Evolutionary conservation across 148 eudicot genomes (phyloP).

Genomic region (Cornus kousa): DNA sequence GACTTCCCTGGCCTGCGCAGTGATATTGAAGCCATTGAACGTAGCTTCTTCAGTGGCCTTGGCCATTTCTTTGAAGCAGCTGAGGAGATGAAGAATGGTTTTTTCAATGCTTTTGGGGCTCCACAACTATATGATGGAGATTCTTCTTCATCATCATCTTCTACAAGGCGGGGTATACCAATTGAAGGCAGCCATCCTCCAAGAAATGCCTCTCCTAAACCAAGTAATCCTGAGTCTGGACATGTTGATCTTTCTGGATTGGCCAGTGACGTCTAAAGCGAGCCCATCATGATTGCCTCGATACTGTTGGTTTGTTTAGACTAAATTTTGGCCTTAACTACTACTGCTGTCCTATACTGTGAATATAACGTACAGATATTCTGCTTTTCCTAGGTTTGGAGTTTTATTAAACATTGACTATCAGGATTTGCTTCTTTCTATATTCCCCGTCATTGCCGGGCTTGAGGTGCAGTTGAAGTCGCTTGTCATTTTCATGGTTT

Average conservation of each 20-base stretch:
- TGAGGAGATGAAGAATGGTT: conserved; percentile 58
- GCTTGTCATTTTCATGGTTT: background rate
- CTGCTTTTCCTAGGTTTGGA: background rate
- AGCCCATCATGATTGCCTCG: background rate
- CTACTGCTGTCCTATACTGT: background rate
- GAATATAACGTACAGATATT: background rate
- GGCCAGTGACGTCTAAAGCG: conserved; percentile 61
- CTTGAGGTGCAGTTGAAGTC: background rate
- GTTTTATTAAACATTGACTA: background rate
- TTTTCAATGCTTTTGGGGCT: conserved; percentile 25
- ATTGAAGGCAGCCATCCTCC: conserved; percentile 35
- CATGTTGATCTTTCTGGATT: conserved; percentile 65
- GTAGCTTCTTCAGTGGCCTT: conserved; percentile 53
- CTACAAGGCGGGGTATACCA: conserved; percentile 40
- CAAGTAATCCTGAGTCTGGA: conserved; percentile 39
- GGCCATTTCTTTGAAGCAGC: conserved; percentile 74
- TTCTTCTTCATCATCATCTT: conserved; percentile 28
- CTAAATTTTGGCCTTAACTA: too few species aligned
- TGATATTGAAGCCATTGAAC: conserved; percentile 72
- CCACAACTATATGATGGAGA: conserved; percentile 27
- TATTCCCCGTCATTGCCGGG: too few species aligned
- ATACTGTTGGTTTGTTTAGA: background rate
- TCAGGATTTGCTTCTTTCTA: too few species aligned
- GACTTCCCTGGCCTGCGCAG: conserved; percentile 73
- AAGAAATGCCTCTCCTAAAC: conserved; percentile 23